Base-by-base conservation (phyloP, 1,284 basidiomycete species). In the Melampsora americana region DNA sequence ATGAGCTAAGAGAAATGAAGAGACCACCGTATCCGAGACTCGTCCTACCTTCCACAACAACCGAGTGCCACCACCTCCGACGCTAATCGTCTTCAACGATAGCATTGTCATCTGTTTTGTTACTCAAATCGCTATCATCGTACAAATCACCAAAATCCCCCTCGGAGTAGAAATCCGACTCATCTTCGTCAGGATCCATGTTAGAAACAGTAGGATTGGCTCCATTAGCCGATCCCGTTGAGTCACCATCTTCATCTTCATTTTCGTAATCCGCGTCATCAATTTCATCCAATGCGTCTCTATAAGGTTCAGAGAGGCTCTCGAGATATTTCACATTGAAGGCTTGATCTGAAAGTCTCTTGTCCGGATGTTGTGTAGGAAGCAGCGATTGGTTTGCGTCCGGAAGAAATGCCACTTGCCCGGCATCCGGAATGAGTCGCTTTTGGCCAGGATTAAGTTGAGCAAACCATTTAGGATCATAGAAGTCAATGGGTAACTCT, bases 401-500 rank as follows among this genome's bases (percentile, higher is more conserved):
- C 2, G 71, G 61, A 9, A 73, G 64, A n/a, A 73, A 73, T 46
- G 71, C 71, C 12, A 73, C 20, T 11, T 11, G 14, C n/a, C 32
- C n/a, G 2, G 14, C 50, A 26, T 73, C 48, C 2, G 62, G 46
- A 39, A 73, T 73, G 11, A 48, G 11, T 2, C 48, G 32, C 35
- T 66, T 16, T 46, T 66, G 61, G 2, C 60, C 28, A 12, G 9
- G 2, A 9, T 18, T 9, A 9, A 73, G 32, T 26, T 42, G 6
- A 12, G 30, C 4, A 61, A 39, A 66, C 71, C 71, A 73, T 42
- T 32, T 42, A 35, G 71, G 61, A 23, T 56, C 5, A 26, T 73
- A 73, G 18, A 73, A 73, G 26, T 73, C 62, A n/a, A 73, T 65
- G 1, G 61, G 62, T 35, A 73, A 26, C 9, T 46, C 46, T 28